These are phyloP conservation scores for Kazachstania bromeliacearum DNA, from an alignment of 805 yeast genomes.

Conservation along the genomic window DNA sequence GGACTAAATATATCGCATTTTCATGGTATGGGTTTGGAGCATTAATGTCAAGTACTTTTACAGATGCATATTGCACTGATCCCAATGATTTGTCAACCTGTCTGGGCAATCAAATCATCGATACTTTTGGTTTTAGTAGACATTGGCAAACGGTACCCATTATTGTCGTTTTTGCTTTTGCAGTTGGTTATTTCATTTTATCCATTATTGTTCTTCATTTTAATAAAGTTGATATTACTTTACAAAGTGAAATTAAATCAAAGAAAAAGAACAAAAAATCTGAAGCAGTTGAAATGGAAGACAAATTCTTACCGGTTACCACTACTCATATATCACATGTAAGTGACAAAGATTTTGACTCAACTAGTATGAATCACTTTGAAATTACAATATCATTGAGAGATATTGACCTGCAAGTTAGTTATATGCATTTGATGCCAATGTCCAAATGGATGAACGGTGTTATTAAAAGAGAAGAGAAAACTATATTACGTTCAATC, in stretches of 20 bases:
- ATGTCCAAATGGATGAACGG: conserved; percentile 7
- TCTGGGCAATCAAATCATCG: conserved; percentile 41
- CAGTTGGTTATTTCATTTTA: conserved; percentile 41
- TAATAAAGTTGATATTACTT: conserved; percentile 33
- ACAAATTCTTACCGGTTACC: conserved; percentile 1
- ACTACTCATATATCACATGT: not conserved
- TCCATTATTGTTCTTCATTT: conserved; percentile 41
- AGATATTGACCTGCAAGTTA: conserved; percentile 11
- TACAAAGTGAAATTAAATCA: conserved; percentile 18
- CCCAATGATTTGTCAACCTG: conserved; percentile 24
- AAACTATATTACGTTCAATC: conserved; percentile 37
- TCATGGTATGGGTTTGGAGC: conserved; percentile 76
- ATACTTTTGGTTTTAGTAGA: conserved; percentile 48
- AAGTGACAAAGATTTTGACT: conserved; percentile 14
- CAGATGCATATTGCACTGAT: conserved; percentile 51
- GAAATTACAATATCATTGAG: conserved; percentile 11
- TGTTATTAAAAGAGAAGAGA: conserved; percentile 14
- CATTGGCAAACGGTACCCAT: conserved; percentile 63
- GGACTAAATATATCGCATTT: conserved; percentile 72
- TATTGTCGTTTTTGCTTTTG: conserved; percentile 49
- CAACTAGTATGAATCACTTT: conserved; percentile 2
- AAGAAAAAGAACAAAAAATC: conserved; percentile 7
- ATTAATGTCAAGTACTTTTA: conserved; percentile 52
- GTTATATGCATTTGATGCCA: conserved; percentile 3
- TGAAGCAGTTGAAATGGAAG: not conserved